Evolutionary conservation across 140 eudicot genomes (phyloP), one percentile per base, ranked within the genome.

Genomic region (Bidens hawaiensis): DNA sequence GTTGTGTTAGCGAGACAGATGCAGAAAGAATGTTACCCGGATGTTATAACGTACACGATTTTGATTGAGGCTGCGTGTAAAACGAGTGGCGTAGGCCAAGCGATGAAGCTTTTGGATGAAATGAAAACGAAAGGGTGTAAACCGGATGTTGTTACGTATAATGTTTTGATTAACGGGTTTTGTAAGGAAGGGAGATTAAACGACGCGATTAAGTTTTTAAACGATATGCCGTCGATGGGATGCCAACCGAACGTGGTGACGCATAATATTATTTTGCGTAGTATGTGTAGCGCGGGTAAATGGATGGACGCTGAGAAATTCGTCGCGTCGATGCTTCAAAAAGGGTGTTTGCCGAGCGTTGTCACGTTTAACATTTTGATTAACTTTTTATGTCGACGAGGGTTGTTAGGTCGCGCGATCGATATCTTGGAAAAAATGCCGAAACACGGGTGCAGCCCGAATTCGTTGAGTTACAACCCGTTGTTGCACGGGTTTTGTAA

Each of bases 231-330:
- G 0, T 70, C 70, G 0, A 68, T 65, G 28, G 97, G 95, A 48
- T 86, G 94, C 70, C 90, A 79, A 43, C 97, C 96, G 3, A 80
- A 90, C 55, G 90, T 81, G 7, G 81, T 83, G 2, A 83, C 94
- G 2, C 81, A 86, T 40, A 86, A 86, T 18, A 84, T 71, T 6
- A 72, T 86, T 10, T 54, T 86, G 30, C 74, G 94, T 2, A 76
- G 86, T 65, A 79, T 86, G 85, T 90, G 97, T 77, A 81, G 84
- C 25, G 62, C 76, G 27, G 96, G 94, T 3, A 79, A 85, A 72
- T 90, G 97, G 97, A 79, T 75, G 86, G 97, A 86, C 43, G 97
- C 95, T 0, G 94, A 86, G 77, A 84, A 79, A n/a, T 79, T 90
- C 5, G 79, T 90, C 60, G 67, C 81, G 0, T 90, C 82, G 17